Evolutionary conservation across 805 yeast genomes (phyloP), one percentile per base, ranked within the genome.

Genomic region (Ogataea neopini): DNA sequence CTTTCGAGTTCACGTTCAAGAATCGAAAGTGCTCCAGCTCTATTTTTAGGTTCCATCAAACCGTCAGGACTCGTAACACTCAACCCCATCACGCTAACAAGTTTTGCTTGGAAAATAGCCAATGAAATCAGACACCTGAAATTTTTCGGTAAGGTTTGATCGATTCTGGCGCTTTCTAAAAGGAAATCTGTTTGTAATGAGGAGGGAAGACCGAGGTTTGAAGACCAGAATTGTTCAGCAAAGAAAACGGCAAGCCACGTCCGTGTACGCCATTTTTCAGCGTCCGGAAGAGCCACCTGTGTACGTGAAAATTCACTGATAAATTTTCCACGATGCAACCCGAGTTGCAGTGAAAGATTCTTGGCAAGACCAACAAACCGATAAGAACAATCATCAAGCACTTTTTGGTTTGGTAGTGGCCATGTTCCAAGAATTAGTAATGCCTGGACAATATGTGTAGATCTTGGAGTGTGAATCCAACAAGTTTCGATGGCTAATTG

Each of bases 351-450:
- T 0, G 95, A 88, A 43, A 91, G 70, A 49, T 84, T 82, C 56
- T 89, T 88, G 1, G 97, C 97, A 37, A 91, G 72, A 0, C 95
- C 96, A 14, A 88, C 82, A 66, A 89, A 91, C 59, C 97, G 74
- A 59, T 88, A 90, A 2, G 96, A 86, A 61, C 94, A 85, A 62
- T 91, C 97, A 67, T 91, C 97, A 49, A 91, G 72, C 15, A 91
- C 92, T 60, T 90, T 91, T 60, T 87, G 91, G 60, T 90, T 90
- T 0, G 97, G 97, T 38, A 91, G 66, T 0, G 97, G 97, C 97
- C 97, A 91, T 13, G 82, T 81, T 23, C 91, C 81, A 23, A 91
- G 71, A n/a, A 91, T 84, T 20, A 91, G 69, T 33, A 91, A 71
- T 0, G 97, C 96, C 62, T 91, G 97, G 6, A 91, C 88, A 33